Percentiles rank a stretch among this genome's conserved stretches.
phyloP scores from a whole-genome alignment of 805 yeast species.

The Kuraishia ogatae region DNA sequence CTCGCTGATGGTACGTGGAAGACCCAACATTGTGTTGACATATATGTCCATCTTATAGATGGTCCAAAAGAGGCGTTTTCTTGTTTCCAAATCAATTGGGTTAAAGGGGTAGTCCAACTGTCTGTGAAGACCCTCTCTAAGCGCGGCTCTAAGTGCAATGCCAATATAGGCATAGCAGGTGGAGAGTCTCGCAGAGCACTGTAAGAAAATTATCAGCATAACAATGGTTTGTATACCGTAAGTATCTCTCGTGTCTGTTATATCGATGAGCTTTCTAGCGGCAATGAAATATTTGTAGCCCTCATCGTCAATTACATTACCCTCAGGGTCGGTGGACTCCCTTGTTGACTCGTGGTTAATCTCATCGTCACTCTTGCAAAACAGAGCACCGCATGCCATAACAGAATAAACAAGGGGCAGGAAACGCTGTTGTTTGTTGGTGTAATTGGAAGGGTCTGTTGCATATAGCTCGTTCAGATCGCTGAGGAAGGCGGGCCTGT shows the following conservation, averaged over 20 bases:
- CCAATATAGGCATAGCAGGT: conserved; percentile 89
- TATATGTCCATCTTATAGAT: conserved; percentile 87
- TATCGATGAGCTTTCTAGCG: conserved; percentile 71
- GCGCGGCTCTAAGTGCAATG: conserved; percentile 72
- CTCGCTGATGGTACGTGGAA: conserved; percentile 69
- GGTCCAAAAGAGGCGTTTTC: conserved; percentile 84
- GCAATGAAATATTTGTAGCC: conserved; percentile 76
- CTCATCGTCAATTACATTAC: conserved; percentile 51
- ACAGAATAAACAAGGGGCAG: conserved; percentile 77
- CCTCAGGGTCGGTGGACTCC: conserved; percentile 13
- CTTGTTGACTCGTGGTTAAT: conserved; percentile 13
- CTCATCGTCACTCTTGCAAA: conserved; percentile 43
- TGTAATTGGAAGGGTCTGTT: conserved; percentile 62
- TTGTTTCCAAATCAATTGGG: conserved; percentile 73
- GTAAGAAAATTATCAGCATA: conserved; percentile 77
- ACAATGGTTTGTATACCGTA: conserved; percentile 80
- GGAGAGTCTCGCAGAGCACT: conserved; percentile 79
- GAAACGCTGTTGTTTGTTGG: conserved; percentile 65
- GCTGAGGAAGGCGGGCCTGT: conserved; percentile 69
- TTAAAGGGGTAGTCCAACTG: conserved; percentile 55
- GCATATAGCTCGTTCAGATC: conserved; percentile 72
- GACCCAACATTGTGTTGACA: conserved; percentile 77
- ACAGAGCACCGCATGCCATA: conserved; percentile 83
- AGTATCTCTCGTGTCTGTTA: conserved; percentile 76
- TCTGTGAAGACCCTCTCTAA: conserved; percentile 78